Evolutionary conservation across 768 basidiomycete genomes (phyloP).

Genomic region (Cystobasidium ongulense): DNA sequence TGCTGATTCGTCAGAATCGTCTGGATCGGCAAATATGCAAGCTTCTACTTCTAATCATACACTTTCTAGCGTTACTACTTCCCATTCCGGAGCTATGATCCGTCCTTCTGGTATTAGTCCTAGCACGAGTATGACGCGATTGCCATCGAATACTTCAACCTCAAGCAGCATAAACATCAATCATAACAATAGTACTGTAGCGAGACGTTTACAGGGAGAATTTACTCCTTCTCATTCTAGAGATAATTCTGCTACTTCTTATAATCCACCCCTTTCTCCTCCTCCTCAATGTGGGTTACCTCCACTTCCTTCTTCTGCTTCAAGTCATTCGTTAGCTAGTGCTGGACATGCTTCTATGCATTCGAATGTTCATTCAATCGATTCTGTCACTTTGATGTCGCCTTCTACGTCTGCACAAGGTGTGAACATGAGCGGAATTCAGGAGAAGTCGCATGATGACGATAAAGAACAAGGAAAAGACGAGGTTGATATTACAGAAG

Average conservation of each 20-base stretch:
- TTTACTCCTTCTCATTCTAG: neutral
- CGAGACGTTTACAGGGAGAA: neutral
- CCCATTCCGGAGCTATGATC: neutral
- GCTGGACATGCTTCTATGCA: neutral
- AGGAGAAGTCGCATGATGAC: neutral
- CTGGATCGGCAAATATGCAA: neutral
- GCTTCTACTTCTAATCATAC: neutral
- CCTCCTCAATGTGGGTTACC: constrained; percentile 9
- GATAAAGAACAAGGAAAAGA: neutral
- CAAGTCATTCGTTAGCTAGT: neutral
- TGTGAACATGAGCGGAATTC: neutral
- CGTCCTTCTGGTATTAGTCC: neutral
- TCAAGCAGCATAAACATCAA: neutral
- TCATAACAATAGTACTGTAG: neutral
- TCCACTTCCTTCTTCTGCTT: constrained; percentile 7
- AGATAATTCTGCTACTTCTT: neutral
- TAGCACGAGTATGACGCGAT: neutral
- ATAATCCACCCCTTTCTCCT: constrained; percentile 13
- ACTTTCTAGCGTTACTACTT: neutral
- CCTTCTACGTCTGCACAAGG: neutral
- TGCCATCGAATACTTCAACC: neutral
- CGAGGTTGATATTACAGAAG: neutral
- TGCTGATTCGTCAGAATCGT: neutral
- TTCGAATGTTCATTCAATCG: neutral
- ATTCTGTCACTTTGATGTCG: neutral